Evolutionary conservation across 2,329 filamentous ascomycete species (phyloP).

Genomic region (Clarireedia monteithiana): DNA sequence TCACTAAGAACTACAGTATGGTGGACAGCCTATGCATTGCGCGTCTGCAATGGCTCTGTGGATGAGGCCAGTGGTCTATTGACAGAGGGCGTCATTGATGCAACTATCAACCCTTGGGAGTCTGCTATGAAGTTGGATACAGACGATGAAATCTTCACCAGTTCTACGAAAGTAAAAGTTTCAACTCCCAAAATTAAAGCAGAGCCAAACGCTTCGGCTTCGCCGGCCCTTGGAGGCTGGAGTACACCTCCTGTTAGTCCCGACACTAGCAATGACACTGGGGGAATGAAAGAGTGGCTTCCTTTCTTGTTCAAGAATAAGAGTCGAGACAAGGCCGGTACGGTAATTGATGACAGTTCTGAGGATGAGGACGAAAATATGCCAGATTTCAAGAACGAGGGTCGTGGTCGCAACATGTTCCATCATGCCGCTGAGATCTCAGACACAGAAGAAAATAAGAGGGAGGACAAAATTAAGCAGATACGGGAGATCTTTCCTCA

Average conservation of each 20-base stretch:
- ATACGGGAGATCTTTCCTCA: background rate
- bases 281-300: too few species aligned
- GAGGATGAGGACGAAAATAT: too few species aligned
- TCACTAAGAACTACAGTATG: background rate
- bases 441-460: background rate
- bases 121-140: background rate
- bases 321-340: too few species aligned
- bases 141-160: background rate
- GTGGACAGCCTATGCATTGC: constrained; percentile 1
- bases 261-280: too few species aligned
- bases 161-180: too few species aligned
- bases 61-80: background rate
- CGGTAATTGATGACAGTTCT: too few species aligned
- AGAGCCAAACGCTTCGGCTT: too few species aligned
- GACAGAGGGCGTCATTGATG: background rate
- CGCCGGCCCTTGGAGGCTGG: too few species aligned
- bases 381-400: background rate
- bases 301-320: too few species aligned
- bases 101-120: background rate
- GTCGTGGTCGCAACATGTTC: background rate
- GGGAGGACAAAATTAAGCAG: background rate
- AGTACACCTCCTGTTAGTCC: too few species aligned
- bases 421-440: too few species aligned
- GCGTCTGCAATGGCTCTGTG: background rate
- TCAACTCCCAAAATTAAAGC: too few species aligned